A percentile compares a stretch with the other conserved stretches of the same genome.
phyloP scores from a whole-genome alignment of 2,329 filamentous ascomycete genomes.

The Ophiocordyceps australis region DNA sequence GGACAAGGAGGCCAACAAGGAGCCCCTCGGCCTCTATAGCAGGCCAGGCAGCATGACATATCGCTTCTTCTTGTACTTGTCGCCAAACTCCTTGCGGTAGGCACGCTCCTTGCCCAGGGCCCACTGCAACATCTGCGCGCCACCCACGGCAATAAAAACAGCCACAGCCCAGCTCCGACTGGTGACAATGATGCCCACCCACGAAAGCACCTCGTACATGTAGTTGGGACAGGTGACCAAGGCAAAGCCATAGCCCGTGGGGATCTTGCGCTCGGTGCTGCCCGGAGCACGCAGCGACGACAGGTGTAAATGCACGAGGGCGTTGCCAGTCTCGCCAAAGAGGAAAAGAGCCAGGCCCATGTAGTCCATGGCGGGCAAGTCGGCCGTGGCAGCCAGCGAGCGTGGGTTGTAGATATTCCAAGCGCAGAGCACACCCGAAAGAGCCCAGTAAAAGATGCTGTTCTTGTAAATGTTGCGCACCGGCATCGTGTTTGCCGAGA shows the following conservation, averaged over 20 bases:
- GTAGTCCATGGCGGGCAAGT: constrained; percentile 36
- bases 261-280: constrained; percentile 76
- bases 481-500: constrained; percentile 91
- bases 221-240: constrained; percentile 95
- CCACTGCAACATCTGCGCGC: constrained; percentile 71
- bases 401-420: constrained; percentile 71
- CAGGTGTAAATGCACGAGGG: constrained; percentile 63
- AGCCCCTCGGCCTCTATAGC: too few relatives aligned
- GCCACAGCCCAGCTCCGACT: constrained; percentile 63
- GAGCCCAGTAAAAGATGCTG: constrained; percentile 81
- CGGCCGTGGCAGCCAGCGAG: constrained; percentile 42
- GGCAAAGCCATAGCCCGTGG: constrained; percentile 65
- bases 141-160: constrained; percentile 58
- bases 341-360: constrained; percentile 53
- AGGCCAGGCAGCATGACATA: constrained; percentile 68
- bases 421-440: constrained; percentile 65
- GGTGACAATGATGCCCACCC: constrained; percentile 66
- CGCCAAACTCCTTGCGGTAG: constrained; percentile 79
- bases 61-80: constrained; percentile 90
- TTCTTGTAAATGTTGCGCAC: constrained; percentile 85
- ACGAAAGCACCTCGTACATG: constrained; percentile 77
- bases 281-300: constrained; percentile 60
- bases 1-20: too few relatives aligned
- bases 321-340: constrained; percentile 66
- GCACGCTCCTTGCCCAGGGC: constrained; percentile 80